Evolutionary conservation across 495 filamentous ascomycete species (phyloP).

Genomic region (Echria macrotheca): DNA sequence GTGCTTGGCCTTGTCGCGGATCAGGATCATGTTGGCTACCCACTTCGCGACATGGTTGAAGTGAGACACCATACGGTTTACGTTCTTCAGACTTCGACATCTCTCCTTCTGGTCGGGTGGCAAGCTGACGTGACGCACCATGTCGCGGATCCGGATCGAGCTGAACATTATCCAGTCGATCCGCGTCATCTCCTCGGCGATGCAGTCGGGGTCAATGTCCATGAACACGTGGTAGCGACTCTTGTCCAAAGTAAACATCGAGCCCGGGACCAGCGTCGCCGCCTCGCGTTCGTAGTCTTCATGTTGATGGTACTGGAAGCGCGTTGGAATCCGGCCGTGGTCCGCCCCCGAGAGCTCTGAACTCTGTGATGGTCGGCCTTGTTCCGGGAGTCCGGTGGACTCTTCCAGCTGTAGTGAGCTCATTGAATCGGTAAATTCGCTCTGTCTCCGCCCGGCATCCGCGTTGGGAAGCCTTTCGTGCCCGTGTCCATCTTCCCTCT

Average conservation of each 20-base stretch:
- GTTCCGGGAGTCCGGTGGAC: slow-evolving; percentile 19
- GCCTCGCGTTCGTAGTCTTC: slow-evolving; percentile 75
- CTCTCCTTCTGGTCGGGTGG: slow-evolving; percentile 66
- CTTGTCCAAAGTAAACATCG: slow-evolving; percentile 60
- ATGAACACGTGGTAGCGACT: slow-evolving; percentile 78
- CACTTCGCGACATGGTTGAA: slow-evolving; percentile 95
- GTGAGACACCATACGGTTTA: slow-evolving; percentile 89
- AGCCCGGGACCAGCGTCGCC: slow-evolving; percentile 56
- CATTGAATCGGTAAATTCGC: slow-evolving; percentile 37
- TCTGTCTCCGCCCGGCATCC: slow-evolving; percentile 21
- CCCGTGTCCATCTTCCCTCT: slow-evolving; percentile 38
- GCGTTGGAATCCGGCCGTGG: slow-evolving; percentile 17
- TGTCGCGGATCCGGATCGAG: slow-evolving; percentile 89
- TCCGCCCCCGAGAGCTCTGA: slow-evolving; percentile 39
- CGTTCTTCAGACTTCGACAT: slow-evolving; percentile 72
- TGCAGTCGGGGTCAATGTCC: slow-evolving; percentile 70
- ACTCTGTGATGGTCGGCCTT: slow-evolving; percentile 41
- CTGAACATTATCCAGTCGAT: slow-evolving; percentile 98
- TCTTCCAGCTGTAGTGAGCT: slow-evolving; percentile 42
- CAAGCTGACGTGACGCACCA: slow-evolving; percentile 83
- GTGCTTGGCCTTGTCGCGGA: slow-evolving; percentile 95
- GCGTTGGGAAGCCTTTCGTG: slow-evolving; percentile 12
- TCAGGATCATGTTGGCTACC: slow-evolving; percentile 84
- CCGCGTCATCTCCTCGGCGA: slow-evolving; percentile 86
- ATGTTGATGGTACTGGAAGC: slow-evolving; percentile 53